These are phyloP conservation scores for Amanita pallidorosea DNA, from an alignment of 768 basidiomycete species.

Conservation along the genomic window DNA sequence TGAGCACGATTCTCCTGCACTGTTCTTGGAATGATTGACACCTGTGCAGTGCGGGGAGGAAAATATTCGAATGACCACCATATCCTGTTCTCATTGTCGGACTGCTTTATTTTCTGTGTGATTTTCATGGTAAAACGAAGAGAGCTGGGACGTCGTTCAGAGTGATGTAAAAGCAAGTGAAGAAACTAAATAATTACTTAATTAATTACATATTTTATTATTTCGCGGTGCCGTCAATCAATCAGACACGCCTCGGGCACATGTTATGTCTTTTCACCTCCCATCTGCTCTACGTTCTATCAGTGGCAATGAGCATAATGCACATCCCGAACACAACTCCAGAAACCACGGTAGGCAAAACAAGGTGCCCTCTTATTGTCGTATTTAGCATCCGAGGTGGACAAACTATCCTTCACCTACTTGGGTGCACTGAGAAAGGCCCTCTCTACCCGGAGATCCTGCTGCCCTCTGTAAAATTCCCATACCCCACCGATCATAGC, in stretches of 20 bases:
- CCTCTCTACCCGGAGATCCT: conserved; percentile 44
- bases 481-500: conserved; percentile 48
- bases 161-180: conserved; percentile 11
- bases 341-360: conserved; percentile 39
- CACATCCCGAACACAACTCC: conserved; percentile 40
- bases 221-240: neutral
- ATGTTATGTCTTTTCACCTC: neutral
- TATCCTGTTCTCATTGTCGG: conserved; percentile 71
- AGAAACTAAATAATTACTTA: conserved; percentile 2
- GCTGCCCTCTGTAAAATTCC: conserved; percentile 53
- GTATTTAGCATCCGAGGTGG: neutral
- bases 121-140: conserved; percentile 66
- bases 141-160: conserved; percentile 11
- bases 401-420: conserved; percentile 21
- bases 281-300: conserved; percentile 9
- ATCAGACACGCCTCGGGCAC: neutral
- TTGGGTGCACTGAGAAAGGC: conserved; percentile 51
- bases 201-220: neutral
- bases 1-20: neutral
- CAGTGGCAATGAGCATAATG: conserved; percentile 34
- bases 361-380: conserved; percentile 32
- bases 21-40: conserved; percentile 16
- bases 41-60: conserved; percentile 91
- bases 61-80: conserved; percentile 99
- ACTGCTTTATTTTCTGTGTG: conserved; percentile 85